phyloP scores from a whole-genome alignment of 2,329 filamentous ascomycete genomes.

The Monosporascus ibericus region DNA sequence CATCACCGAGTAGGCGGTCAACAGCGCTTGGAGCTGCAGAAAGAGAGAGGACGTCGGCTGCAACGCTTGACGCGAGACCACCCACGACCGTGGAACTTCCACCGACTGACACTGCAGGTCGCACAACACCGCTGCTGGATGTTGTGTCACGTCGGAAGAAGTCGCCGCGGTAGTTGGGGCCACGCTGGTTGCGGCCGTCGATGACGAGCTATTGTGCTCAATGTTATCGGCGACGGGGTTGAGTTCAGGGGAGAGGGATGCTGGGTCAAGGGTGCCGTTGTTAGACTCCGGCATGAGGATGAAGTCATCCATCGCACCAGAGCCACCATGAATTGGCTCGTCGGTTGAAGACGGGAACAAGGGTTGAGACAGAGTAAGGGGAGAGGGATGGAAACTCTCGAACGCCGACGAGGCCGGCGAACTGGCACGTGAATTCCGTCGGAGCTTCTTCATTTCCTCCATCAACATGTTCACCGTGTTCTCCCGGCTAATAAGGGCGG shows the following conservation, averaged over 20 bases:
- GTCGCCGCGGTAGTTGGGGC: slow-evolving; percentile 25
- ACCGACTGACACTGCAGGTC: slow-evolving; percentile 99
- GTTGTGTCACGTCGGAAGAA: slow-evolving; percentile 95
- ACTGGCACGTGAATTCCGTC: slow-evolving; percentile 35
- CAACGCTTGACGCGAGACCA: slow-evolving; percentile 36
- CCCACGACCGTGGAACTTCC: slow-evolving; percentile 47
- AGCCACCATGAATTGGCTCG: slow-evolving; percentile 20
- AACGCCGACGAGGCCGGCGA: slow-evolving; percentile 35
- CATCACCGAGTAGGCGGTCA: slow-evolving; percentile 63
- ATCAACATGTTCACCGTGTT: slow-evolving; percentile 43
- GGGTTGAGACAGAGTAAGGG: slow-evolving; percentile 52
- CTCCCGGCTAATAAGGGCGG: slow-evolving; percentile 54
- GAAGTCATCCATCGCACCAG: slow-evolving; percentile 35
- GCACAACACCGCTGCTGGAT: slow-evolving; percentile 99
- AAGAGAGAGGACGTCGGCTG: slow-evolving; percentile 35
- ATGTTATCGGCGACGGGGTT: slow-evolving; percentile 42
- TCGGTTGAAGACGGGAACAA: slow-evolving; percentile 42
- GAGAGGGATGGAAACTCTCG: slow-evolving; percentile 37
- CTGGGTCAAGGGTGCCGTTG: slow-evolving; percentile 52
- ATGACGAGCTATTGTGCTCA: slow-evolving; percentile 21
- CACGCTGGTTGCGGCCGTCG: slow-evolving; percentile 14
- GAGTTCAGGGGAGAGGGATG: slow-evolving; percentile 54
- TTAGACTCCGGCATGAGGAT: slow-evolving; percentile 31
- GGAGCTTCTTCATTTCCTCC: slow-evolving; percentile 44
- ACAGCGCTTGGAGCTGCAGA: slow-evolving; percentile 53